These are phyloP conservation scores for Zymoseptoria passerinii DNA, from an alignment of 2,329 filamentous ascomycete species.

Conservation along the genomic window DNA sequence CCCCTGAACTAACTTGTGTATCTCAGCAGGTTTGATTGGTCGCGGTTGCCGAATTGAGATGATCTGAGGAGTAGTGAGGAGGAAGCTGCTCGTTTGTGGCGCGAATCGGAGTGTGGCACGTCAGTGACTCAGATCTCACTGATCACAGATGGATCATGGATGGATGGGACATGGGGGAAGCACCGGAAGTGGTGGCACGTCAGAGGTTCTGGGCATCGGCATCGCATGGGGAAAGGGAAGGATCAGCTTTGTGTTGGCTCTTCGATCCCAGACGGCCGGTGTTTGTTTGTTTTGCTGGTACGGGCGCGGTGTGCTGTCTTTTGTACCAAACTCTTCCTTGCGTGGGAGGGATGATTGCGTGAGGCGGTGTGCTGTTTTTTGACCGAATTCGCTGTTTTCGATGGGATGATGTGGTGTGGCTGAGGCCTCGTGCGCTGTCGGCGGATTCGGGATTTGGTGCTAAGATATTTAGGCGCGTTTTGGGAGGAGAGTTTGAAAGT, in stretches of 20 bases:
- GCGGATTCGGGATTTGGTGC: not conserved
- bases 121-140: not conserved
- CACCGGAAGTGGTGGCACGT: too few relatives aligned
- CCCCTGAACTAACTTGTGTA: too few relatives aligned
- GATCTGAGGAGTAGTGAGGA: too few relatives aligned
- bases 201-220: too few relatives aligned
- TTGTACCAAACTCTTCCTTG: not conserved
- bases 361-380: not conserved
- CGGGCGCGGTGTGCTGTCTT: not conserved
- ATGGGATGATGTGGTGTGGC: too few relatives aligned
- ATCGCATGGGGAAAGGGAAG: too few relatives aligned
- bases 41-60: not conserved
- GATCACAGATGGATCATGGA: too few relatives aligned
- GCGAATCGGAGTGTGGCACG: constrained; percentile 2
- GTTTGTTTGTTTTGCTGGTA: not conserved
- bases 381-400: too few relatives aligned
- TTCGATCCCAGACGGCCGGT: not conserved
- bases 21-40: too few relatives aligned
- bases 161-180: too few relatives aligned
- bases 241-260: too few relatives aligned
- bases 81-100: not conserved
- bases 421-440: not conserved
- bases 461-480: not conserved
- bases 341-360: not conserved
- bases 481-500: not conserved